These are phyloP conservation scores for Backusella australiensis DNA, from an alignment of 192 early-diverging fungal species.

Conservation along the genomic window DNA sequence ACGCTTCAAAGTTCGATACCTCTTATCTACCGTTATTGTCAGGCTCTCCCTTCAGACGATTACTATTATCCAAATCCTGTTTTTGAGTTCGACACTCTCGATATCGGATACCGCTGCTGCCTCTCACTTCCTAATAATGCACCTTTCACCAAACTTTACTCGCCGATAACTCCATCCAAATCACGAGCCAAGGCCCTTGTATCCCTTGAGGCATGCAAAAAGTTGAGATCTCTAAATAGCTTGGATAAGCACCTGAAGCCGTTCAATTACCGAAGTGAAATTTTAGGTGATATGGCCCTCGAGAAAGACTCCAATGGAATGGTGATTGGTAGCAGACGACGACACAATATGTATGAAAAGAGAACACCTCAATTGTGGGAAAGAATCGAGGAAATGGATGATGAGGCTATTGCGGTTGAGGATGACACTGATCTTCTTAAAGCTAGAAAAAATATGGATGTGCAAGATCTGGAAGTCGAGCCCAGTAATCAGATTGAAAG, in stretches of 20 bases:
- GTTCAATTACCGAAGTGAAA: constrained; percentile 19
- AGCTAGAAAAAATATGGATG: background rate
- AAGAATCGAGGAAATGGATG: background rate
- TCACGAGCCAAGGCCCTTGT: constrained; percentile 62
- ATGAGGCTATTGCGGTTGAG: background rate
- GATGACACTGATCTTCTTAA: background rate
- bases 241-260: constrained; percentile 78
- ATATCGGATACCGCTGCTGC: constrained; percentile 41
- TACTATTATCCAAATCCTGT: constrained; percentile 52
- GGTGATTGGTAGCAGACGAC: constrained; percentile 27
- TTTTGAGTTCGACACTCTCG: constrained; percentile 30
- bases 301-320: constrained; percentile 19
- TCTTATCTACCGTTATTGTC: constrained; percentile 70
- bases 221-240: constrained; percentile 63
- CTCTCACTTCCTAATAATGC: constrained; percentile 63
- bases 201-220: constrained; percentile 67
- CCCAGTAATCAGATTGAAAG: background rate
- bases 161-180: constrained; percentile 53
- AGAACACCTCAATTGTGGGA: constrained; percentile 41
- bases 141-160: constrained; percentile 45
- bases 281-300: constrained; percentile 15
- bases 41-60: constrained; percentile 58
- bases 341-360: constrained; percentile 22
- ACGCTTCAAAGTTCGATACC: constrained; percentile 65
- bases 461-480: background rate